These are phyloP conservation scores for Aspergillus niger DNA, from an alignment of 2,329 filamentous ascomycete genomes.

Conservation along the genomic window DNA sequence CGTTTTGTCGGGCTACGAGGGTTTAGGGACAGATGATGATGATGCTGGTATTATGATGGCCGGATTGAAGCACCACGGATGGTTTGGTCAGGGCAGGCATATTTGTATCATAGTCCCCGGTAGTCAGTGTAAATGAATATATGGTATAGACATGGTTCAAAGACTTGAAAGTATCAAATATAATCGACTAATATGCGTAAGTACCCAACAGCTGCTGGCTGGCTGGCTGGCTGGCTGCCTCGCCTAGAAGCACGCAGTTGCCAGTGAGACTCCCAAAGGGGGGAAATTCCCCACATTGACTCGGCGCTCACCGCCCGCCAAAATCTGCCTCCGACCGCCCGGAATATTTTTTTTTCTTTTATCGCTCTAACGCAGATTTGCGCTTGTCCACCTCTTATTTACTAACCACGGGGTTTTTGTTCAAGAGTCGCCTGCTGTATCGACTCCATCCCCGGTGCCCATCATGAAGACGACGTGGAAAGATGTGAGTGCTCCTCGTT, in stretches of 20 bases:
- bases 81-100: slow-evolving; percentile 24
- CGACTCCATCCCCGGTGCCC: slow-evolving; percentile 32
- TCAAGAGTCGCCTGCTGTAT: slow-evolving; percentile 5
- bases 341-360: slow-evolving; percentile 22
- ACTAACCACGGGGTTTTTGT: slow-evolving; percentile 5
- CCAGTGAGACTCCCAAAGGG: background rate
- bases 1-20: slow-evolving; percentile 34
- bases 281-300: background rate
- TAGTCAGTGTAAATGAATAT: slow-evolving; percentile 29
- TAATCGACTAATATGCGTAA: too few species aligned
- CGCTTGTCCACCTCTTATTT: slow-evolving; percentile 1
- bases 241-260: background rate
- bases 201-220: too few species aligned
- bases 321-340: slow-evolving; percentile 23
- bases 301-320: slow-evolving; percentile 20
- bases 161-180: too few species aligned
- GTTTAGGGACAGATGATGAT: slow-evolving; percentile 25
- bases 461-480: slow-evolving; percentile 64
- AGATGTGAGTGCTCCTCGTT: slow-evolving; percentile 44
- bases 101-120: slow-evolving; percentile 28
- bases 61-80: slow-evolving; percentile 14
- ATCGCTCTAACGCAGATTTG: slow-evolving; percentile 9
- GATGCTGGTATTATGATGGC: slow-evolving; percentile 19
- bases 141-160: slow-evolving; percentile 11
- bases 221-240: background rate